Conservation (phyloP, 345 rosid species). For the Theobroma cacao region DNA sequence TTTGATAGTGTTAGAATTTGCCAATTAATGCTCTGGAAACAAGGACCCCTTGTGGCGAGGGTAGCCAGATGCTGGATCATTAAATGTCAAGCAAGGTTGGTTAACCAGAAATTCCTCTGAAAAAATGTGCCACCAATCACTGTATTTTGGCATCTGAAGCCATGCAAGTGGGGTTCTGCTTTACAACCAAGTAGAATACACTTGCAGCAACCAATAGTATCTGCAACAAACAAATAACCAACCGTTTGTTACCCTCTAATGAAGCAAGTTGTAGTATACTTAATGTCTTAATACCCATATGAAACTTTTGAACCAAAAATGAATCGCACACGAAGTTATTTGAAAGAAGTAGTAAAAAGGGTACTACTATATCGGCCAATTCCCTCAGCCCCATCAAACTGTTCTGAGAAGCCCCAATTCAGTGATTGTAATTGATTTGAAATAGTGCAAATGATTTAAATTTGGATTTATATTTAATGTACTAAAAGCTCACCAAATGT, state of each 20-base stretch:
- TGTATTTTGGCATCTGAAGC: conserved; percentile 28
- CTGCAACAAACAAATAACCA: background rate
- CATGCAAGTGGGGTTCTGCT: background rate
- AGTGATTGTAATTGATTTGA: background rate
- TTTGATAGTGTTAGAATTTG: background rate
- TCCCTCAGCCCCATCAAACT: background rate
- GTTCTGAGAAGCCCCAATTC: no score
- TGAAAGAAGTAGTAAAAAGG: background rate
- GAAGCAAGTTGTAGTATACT: background rate
- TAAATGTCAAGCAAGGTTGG: background rate
- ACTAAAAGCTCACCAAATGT: no score
- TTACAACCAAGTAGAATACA: background rate
- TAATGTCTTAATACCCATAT: background rate
- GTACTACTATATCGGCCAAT: background rate
- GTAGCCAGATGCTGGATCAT: background rate
- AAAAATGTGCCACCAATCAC: conserved; percentile 23
- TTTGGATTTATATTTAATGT: no score
- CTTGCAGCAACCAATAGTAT: no score
- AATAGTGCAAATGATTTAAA: background rate
- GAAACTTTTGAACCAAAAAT: background rate
- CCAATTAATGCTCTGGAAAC: background rate
- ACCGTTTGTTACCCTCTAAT: background rate
- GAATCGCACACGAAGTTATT: no score
- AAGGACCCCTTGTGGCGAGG: background rate
- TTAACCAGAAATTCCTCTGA: conserved; percentile 35